Evolutionary conservation across 352 stramenopile species (phyloP).

Genomic region (Phytophthora pinifolia): DNA sequence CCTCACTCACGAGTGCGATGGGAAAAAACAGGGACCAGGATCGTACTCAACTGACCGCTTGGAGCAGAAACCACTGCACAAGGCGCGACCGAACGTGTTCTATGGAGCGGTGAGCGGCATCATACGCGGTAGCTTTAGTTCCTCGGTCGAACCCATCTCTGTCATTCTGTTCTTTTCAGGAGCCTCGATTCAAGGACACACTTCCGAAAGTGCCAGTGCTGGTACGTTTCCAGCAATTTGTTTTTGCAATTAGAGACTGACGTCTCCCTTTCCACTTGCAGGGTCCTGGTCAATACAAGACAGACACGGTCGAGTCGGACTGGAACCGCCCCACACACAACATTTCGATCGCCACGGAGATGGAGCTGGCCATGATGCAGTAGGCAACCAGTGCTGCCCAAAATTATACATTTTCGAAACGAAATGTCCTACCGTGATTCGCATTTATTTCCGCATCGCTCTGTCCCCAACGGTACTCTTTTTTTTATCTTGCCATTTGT

Average conservation of each 20-base stretch:
- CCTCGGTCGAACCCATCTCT: neutral
- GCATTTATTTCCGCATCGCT: too few species aligned
- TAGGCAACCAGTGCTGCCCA: conserved; percentile 16
- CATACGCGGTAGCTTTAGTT: neutral
- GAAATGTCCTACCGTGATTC: too few species aligned
- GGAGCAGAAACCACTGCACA: conserved; percentile 59
- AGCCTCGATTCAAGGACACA: conserved; percentile 72
- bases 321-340: conserved; percentile 90
- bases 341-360: conserved; percentile 85
- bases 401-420: conserved; percentile 1
- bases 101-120: conserved; percentile 47
- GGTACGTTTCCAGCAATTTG: conserved; percentile 29
- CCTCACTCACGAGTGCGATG: neutral
- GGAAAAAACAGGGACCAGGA: conserved; percentile 48
- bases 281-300: conserved; percentile 78
- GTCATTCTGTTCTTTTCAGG: conserved; percentile 27
- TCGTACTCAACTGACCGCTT: conserved; percentile 47
- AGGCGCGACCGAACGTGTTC: conserved; percentile 70
- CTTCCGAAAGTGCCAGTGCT: conserved; percentile 54
- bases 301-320: conserved; percentile 63
- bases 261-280: conserved; percentile 15
- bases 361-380: conserved; percentile 75
- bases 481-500: neutral
- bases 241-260: neutral
- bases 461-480: neutral